Conservation (phyloP, 2,329 filamentous ascomycete genomes). For the Aciculosporium take region DNA sequence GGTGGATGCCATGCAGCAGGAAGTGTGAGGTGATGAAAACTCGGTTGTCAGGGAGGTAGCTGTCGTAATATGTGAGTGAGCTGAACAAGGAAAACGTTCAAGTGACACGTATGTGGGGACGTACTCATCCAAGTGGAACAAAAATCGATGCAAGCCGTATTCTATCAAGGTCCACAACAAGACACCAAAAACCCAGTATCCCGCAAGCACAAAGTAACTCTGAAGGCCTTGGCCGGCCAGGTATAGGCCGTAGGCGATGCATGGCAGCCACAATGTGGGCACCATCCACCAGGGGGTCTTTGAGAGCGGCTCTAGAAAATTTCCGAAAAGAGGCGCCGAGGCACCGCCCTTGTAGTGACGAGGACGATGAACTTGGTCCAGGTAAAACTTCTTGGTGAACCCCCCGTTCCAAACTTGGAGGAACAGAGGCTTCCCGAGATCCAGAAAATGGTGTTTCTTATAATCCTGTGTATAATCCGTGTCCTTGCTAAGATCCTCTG, state of each 20-base stretch:
- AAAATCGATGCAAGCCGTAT: constrained; percentile 73
- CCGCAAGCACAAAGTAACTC: constrained; percentile 29
- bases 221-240: constrained; percentile 48
- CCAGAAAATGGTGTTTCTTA: constrained; percentile 85
- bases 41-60: constrained; percentile 80
- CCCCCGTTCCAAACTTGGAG: constrained; percentile 78
- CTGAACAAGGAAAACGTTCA: background rate
- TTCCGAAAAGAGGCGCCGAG: constrained; percentile 89
- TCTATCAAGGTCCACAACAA: constrained; percentile 81
- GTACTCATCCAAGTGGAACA: constrained; percentile 90
- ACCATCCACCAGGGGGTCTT: constrained; percentile 92
- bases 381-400: constrained; percentile 91
- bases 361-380: constrained; percentile 89
- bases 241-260: constrained; percentile 56
- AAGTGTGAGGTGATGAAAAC: constrained; percentile 81
- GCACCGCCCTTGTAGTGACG: constrained; percentile 89
- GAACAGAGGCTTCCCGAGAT: constrained; percentile 71
- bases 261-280: constrained; percentile 74
- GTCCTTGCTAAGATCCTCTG: constrained; percentile 73
- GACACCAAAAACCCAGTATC: constrained; percentile 58
- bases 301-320: constrained; percentile 94
- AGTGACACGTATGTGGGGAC: constrained; percentile 19
- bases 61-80: constrained; percentile 26
- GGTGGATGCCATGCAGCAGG: constrained; percentile 88
- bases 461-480: constrained; percentile 67